These are phyloP conservation scores for Cordyceps farinosa DNA, from an alignment of 2,329 filamentous ascomycete species.

Conservation along the genomic window DNA sequence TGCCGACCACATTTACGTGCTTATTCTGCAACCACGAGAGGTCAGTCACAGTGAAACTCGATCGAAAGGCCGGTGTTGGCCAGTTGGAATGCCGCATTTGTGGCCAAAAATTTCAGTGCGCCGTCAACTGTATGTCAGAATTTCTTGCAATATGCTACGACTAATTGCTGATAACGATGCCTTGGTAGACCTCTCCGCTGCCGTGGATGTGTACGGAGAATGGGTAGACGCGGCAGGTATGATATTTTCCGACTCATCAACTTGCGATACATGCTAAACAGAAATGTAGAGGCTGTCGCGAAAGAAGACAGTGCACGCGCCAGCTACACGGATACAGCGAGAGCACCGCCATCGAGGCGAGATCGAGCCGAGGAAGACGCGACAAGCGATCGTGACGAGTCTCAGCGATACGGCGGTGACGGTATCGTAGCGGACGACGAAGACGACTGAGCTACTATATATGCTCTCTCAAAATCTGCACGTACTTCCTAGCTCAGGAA, in stretches of 20 bases:
- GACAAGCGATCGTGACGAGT: conserved; percentile 45
- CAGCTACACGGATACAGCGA: conserved; percentile 28
- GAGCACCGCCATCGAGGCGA: conserved; percentile 22
- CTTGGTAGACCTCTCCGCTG: conserved; percentile 71
- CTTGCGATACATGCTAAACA: conserved; percentile 19
- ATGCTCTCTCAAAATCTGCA: neutral
- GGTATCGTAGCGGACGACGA: conserved; percentile 54
- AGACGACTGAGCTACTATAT: conserved; percentile 43
- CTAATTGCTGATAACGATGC: conserved; percentile 21
- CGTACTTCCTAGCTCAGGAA: neutral
- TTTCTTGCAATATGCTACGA: conserved; percentile 12
- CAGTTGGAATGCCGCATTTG: conserved; percentile 88
- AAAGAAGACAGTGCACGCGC: conserved; percentile 39
- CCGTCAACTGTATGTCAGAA: conserved; percentile 75
- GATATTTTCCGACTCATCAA: conserved; percentile 19
- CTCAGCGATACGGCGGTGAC: conserved; percentile 51
- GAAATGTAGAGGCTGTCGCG: conserved; percentile 45
- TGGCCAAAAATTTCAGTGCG: conserved; percentile 88
- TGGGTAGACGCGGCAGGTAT: conserved; percentile 85
- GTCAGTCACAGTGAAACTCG: conserved; percentile 83
- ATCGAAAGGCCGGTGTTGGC: conserved; percentile 88
- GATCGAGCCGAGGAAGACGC: conserved; percentile 25
- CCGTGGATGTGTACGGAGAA: conserved; percentile 94
- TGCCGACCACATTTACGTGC: conserved; percentile 86
- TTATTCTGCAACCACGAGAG: conserved; percentile 99